These are phyloP conservation scores for Myriosclerotinia duriaeana DNA, from an alignment of 2,329 filamentous ascomycete genomes.

Conservation along the genomic window DNA sequence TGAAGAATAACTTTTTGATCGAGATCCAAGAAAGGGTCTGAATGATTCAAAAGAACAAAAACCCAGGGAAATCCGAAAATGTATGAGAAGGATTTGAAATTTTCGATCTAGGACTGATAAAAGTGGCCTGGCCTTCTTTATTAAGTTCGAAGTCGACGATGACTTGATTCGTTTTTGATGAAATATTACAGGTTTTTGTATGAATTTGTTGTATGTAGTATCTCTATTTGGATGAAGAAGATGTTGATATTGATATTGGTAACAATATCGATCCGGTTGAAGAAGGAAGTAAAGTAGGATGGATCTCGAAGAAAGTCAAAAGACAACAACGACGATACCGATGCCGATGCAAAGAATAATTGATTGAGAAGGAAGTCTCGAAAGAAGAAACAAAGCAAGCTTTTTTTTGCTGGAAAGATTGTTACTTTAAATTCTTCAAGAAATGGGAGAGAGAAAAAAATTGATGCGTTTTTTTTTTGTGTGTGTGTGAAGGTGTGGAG, in stretches of 20 bases:
- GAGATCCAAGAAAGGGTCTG: constrained; percentile 13
- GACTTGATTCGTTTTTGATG: neutral
- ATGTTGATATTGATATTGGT: neutral
- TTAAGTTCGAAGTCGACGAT: neutral
- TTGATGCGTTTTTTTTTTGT: constrained; percentile 17
- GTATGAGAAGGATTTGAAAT: neutral
- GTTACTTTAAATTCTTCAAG: constrained; percentile 8
- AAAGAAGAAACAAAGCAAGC: neutral
- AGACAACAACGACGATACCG: neutral
- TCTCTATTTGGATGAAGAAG: neutral
- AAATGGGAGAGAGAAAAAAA: neutral
- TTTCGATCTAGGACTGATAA: constrained; percentile 11
- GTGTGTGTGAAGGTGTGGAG: neutral
- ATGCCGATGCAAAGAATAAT: neutral
- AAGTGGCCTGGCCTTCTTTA: constrained; percentile 4
- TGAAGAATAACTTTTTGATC: constrained; percentile 15
- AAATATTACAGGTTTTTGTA: constrained; percentile 7
- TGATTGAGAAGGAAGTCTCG: constrained; percentile 7
- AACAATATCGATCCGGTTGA: neutral
- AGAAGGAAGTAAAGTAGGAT: neutral
- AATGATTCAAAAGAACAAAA: neutral
- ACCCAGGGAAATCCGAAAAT: constrained; percentile 2
- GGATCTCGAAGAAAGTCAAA: constrained; percentile 2
- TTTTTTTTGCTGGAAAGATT: neutral
- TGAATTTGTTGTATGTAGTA: neutral